Percentiles rank a stretch among this genome's conserved stretches.
Evolutionary conservation across 345 rosid genomes (phyloP).

Genomic region (Erodium maritimum): DNA sequence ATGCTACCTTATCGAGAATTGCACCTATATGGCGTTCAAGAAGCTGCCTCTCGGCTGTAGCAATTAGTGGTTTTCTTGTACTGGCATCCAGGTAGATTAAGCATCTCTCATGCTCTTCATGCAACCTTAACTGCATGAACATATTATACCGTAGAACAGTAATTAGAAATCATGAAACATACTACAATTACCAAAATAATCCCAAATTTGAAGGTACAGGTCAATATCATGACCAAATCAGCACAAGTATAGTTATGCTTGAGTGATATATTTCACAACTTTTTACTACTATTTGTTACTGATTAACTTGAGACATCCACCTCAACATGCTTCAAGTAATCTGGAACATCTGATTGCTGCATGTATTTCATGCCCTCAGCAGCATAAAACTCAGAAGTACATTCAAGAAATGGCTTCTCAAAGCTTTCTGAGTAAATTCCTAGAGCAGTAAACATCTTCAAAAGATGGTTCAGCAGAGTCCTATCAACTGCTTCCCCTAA

Average conservation of each 20-base stretch:
- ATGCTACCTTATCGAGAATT: constrained; percentile 75
- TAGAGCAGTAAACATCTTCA: constrained; percentile 96
- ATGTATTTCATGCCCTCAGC: constrained; percentile 95
- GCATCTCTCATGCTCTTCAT: constrained; percentile 96
- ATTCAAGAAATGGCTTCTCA: constrained; percentile 85
- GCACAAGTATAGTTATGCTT: no score
- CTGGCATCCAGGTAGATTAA: constrained; percentile 73
- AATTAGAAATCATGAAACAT: no score
- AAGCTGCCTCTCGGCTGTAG: constrained; percentile 76
- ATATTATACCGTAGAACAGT: neutral
- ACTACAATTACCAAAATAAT: no score
- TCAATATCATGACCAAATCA: no score
- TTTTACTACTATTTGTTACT: no score
- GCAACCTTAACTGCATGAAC: constrained; percentile 66
- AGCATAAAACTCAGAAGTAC: constrained; percentile 93
- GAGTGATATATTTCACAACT: no score
- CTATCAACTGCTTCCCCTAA: constrained; percentile 90
- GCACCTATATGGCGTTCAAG: constrained; percentile 80
- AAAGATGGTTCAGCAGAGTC: constrained; percentile 76
- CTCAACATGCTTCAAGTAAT: constrained; percentile 97
- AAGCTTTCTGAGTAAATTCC: constrained; percentile 91
- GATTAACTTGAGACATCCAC: constrained; percentile 33
- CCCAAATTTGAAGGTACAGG: no score
- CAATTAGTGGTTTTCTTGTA: constrained; percentile 78
- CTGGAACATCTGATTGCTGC: constrained; percentile 96